A percentile compares a stretch with the other conserved stretches of the same genome.
These are phyloP conservation scores for Ceratonia siliqua DNA, from an alignment of 306 rosid genomes.

Conservation along the genomic window DNA sequence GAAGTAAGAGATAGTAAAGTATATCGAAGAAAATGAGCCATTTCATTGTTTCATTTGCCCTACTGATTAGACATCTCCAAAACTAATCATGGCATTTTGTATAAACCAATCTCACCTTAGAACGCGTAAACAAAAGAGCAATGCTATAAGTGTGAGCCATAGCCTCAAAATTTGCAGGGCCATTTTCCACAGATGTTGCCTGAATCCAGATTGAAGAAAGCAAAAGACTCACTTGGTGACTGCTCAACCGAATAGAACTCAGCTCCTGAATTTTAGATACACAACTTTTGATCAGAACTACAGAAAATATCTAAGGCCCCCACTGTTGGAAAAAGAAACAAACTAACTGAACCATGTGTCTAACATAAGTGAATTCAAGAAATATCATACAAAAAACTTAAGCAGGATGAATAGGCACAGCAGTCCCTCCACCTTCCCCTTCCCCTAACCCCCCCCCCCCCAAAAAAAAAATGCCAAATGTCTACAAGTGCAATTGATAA, in stretches of 20 bases:
- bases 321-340: not conserved
- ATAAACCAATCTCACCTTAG: conserved; percentile 66
- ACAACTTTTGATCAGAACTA: conserved; percentile 28
- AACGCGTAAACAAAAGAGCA: conserved; percentile 72
- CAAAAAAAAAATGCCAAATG: not conserved
- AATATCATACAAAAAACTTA: not conserved
- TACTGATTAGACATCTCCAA: conserved; percentile 1
- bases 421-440: not conserved
- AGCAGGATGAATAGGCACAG: not conserved
- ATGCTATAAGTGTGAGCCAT: conserved; percentile 85
- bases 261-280: conserved; percentile 55
- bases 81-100: conserved; percentile 20
- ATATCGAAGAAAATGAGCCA: not conserved
- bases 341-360: not conserved
- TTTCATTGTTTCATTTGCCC: conserved; percentile 10
- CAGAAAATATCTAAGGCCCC: conserved; percentile 10
- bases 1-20: conserved; percentile 8
- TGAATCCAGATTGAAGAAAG: conserved; percentile 97
- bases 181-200: conserved; percentile 77
- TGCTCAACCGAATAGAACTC: conserved; percentile 80
- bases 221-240: conserved; percentile 91
- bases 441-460: not conserved
- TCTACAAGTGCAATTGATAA: not conserved
- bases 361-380: conserved; percentile 10
- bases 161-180: conserved; percentile 81